Evolutionary conservation across 768 basidiomycete species (phyloP).

Genomic region (Boletus rufocinnamomeus): DNA sequence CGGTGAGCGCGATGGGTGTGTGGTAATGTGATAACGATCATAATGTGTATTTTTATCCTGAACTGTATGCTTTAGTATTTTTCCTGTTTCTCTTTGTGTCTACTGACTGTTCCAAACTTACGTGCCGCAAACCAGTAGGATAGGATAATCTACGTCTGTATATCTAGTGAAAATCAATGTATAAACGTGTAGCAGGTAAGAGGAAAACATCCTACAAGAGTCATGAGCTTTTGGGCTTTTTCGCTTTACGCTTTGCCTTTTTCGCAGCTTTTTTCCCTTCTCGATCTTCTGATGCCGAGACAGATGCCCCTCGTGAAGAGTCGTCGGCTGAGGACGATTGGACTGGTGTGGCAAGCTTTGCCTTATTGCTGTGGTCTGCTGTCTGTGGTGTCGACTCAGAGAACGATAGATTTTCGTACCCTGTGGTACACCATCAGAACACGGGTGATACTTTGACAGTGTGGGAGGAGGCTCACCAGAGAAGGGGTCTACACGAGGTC

Average conservation of each 20-base stretch:
- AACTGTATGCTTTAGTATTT: conserved; percentile 32
- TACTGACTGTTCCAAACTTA: conserved; percentile 20
- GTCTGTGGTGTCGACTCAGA: conserved; percentile 2
- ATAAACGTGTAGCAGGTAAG: conserved; percentile 8
- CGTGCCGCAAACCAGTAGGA: conserved; percentile 14
- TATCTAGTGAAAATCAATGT: conserved; percentile 19
- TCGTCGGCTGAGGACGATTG: conserved; percentile 1
- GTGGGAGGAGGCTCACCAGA: conserved; percentile 44
- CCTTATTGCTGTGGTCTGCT: conserved; percentile 13
- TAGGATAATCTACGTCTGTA: conserved; percentile 17
- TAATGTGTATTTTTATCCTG: conserved; percentile 31
- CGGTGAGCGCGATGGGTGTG: conserved; percentile 60
- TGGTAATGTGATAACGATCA: conserved; percentile 53
- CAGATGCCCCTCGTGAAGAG: conserved; percentile 26
- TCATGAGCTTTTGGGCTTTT: conserved; percentile 17
- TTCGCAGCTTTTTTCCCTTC: conserved; percentile 32
- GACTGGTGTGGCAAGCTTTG: neutral
- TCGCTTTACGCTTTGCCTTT: conserved; percentile 39
- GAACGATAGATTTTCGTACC: conserved; percentile 29
- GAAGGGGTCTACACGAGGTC: conserved; percentile 64
- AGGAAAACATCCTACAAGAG: conserved; percentile 12
- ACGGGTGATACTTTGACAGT: neutral
- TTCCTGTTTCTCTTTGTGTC: conserved; percentile 12
- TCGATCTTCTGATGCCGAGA: conserved; percentile 24
- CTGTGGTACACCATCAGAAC: conserved; percentile 23